These are phyloP conservation scores for Kuraishia capsulata DNA, from an alignment of 805 yeast genomes.

Conservation along the genomic window DNA sequence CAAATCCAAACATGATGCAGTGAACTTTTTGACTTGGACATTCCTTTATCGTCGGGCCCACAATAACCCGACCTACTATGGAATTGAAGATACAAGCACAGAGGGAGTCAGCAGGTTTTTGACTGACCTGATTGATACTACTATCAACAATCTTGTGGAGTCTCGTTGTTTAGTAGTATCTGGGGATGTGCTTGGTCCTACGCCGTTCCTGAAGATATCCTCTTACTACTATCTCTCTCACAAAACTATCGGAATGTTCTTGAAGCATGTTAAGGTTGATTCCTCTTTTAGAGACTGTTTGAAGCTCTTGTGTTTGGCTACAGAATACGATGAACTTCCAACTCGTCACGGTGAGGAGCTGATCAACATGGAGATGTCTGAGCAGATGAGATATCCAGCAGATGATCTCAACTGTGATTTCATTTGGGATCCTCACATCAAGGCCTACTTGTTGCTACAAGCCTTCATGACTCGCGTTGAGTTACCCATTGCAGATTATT, in stretches of 20 bases:
- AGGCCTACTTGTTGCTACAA: constrained; percentile 62
- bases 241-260: constrained; percentile 66
- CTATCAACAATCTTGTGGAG: constrained; percentile 57
- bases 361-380: constrained; percentile 76
- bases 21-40: constrained; percentile 72
- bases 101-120: constrained; percentile 51
- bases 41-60: constrained; percentile 67
- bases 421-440: constrained; percentile 85
- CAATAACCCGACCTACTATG: constrained; percentile 70
- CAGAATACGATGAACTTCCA: constrained; percentile 82
- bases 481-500: constrained; percentile 89
- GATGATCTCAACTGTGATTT: constrained; percentile 48
- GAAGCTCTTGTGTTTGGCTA: constrained; percentile 45
- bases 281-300: constrained; percentile 56
- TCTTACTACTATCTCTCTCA: constrained; percentile 93
- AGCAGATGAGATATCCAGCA: constrained; percentile 55
- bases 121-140: constrained; percentile 56
- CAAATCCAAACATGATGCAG: constrained; percentile 53
- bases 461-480: constrained; percentile 66
- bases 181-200: constrained; percentile 43
- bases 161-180: constrained; percentile 63
- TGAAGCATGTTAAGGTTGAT: constrained; percentile 37
- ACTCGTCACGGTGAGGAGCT: constrained; percentile 89
- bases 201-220: constrained; percentile 77
- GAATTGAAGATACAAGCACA: constrained; percentile 50